Evolutionary conservation across 495 filamentous ascomycete species (phyloP).

Genomic region (Lophiotrema nucula): DNA sequence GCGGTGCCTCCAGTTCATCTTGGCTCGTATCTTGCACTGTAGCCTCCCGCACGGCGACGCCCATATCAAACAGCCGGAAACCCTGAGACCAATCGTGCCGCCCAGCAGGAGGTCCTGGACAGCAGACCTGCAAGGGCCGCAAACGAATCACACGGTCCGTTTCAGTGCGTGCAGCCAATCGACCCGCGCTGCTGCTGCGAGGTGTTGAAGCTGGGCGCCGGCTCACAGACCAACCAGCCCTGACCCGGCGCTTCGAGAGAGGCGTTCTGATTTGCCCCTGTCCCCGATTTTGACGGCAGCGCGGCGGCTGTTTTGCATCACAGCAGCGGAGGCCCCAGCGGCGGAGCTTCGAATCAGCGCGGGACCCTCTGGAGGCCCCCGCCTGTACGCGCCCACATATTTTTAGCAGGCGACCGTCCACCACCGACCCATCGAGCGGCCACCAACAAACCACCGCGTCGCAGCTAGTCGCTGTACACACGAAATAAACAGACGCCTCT

Average conservation of each 20-base stretch:
- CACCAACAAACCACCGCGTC: conserved; percentile 26
- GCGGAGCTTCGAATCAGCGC: conserved; percentile 7
- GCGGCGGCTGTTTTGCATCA: conserved; percentile 34
- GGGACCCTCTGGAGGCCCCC: too few relatives aligned
- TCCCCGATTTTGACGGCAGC: not conserved
- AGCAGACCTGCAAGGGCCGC: conserved; percentile 31
- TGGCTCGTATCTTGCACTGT: conserved; percentile 15
- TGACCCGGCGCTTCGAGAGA: conserved; percentile 16
- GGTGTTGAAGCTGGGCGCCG: conserved; percentile 4
- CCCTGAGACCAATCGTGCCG: conserved; percentile 3
- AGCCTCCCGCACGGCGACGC: conserved; percentile 24
- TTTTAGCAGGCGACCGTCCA: conserved; percentile 26
- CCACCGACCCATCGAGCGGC: conserved; percentile 13
- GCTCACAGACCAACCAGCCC: not conserved
- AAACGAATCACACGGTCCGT: conserved; percentile 33
- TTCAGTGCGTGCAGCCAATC: conserved; percentile 29
- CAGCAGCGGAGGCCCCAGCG: not conserved
- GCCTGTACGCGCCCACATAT: conserved; percentile 28
- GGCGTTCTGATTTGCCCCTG: conserved; percentile 11
- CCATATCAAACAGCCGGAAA: conserved; percentile 28
- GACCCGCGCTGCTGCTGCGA: not conserved
- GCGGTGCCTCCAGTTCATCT: not conserved
- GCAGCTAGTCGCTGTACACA: conserved; percentile 9
- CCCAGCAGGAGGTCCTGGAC: not conserved
- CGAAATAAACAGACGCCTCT: conserved; percentile 25